phyloP scores from a whole-genome alignment of 2,329 filamentous ascomycete genomes.

The Onygena corvina region DNA sequence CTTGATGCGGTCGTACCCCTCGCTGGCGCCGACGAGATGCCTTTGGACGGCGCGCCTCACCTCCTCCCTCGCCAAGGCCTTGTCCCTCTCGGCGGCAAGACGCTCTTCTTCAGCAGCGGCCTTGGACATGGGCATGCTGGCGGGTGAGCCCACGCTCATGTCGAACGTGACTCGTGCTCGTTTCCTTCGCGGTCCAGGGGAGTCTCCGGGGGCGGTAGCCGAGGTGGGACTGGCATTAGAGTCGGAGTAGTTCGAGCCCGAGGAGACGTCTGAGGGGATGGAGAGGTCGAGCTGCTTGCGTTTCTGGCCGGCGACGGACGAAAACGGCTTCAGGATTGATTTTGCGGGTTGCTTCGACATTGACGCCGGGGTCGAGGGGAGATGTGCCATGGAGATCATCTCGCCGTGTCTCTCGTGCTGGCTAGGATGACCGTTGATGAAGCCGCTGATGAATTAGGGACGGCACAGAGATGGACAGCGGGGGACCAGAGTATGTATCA shows the following conservation, averaged over 20 bases:
- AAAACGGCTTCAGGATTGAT: constrained; percentile 14
- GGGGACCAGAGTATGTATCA: no score
- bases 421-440: background rate
- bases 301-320: constrained; percentile 22
- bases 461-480: no score
- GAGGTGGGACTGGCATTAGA: background rate
- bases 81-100: constrained; percentile 36
- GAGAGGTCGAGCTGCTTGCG: constrained; percentile 30
- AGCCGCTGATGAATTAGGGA: no score
- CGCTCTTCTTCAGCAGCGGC: background rate
- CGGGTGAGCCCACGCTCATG: constrained; percentile 15
- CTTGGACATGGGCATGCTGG: background rate
- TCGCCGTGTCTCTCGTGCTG: background rate
- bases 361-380: constrained; percentile 16
- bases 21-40: constrained; percentile 42
- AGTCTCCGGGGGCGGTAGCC: background rate
- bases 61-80: constrained; percentile 49
- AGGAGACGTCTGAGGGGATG: constrained; percentile 21
- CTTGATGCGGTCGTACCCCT: constrained; percentile 46
- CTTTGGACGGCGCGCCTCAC: constrained; percentile 47
- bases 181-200: constrained; percentile 27
- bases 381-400: constrained; percentile 9
- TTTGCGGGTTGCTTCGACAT: constrained; percentile 27
- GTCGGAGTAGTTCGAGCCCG: constrained; percentile 19
- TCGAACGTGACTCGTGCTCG: constrained; percentile 35